Evolutionary conservation across 495 filamentous ascomycete species (phyloP).

Genomic region (Penicillium robsamsonii): DNA sequence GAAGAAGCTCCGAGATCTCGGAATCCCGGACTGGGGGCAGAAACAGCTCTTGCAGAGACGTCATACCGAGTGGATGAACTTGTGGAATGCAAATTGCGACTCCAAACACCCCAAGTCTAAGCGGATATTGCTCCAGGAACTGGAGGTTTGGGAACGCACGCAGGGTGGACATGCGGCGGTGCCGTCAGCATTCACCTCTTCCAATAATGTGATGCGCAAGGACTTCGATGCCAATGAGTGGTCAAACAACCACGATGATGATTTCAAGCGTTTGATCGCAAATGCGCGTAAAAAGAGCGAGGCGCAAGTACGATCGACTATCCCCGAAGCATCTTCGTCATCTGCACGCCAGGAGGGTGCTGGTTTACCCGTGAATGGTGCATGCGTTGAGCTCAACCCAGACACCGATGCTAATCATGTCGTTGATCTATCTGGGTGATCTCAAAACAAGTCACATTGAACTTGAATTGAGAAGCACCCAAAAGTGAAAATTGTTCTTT

Average conservation of each 20-base stretch:
- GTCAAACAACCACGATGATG: conserved; percentile 65
- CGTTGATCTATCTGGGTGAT: conserved; percentile 11
- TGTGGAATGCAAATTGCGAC: conserved; percentile 97
- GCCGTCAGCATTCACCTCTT: conserved; percentile 20
- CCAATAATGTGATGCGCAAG: conserved; percentile 63
- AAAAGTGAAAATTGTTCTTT: neutral
- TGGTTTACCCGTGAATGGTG: neutral
- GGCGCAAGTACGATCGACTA: conserved; percentile 30
- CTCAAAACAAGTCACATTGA: neutral
- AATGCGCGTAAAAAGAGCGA: conserved; percentile 56
- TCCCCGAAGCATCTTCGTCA: conserved; percentile 22
- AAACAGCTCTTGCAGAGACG: conserved; percentile 67
- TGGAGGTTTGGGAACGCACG: conserved; percentile 82
- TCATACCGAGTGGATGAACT: conserved; percentile 89
- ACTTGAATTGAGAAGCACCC: neutral
- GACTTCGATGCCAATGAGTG: conserved; percentile 80
- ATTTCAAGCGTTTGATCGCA: conserved; percentile 74
- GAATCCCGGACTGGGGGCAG: conserved; percentile 70
- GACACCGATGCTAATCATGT: conserved; percentile 3
- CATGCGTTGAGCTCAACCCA: neutral
- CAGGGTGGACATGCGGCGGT: conserved; percentile 46
- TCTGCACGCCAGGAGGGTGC: conserved; percentile 5
- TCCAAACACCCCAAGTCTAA: conserved; percentile 67
- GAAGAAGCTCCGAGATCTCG: conserved; percentile 77
- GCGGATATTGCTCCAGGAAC: conserved; percentile 67